Conservation (phyloP, 257 asterid species). For the Hygrophila difformis region DNA sequence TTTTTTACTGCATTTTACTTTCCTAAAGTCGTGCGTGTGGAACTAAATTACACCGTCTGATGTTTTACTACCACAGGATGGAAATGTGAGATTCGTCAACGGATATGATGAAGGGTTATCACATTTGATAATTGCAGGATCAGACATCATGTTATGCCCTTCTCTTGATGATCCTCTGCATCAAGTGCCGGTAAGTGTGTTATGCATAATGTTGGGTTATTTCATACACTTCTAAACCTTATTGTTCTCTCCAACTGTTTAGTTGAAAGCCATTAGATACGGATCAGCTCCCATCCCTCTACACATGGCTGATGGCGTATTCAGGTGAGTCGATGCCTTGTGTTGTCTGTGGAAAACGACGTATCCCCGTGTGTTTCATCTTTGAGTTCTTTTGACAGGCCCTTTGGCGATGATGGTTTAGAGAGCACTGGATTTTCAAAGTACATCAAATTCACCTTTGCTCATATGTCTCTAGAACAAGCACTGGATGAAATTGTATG, state of each 20-base stretch:
- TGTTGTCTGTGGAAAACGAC: no score
- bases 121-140: slow-evolving; percentile 66
- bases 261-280: slow-evolving; percentile 70
- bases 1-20: neutral
- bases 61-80: slow-evolving; percentile 34
- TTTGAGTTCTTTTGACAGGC: slow-evolving; percentile 28
- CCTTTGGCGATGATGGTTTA: slow-evolving; percentile 22
- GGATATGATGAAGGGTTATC: slow-evolving; percentile 53
- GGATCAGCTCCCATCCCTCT: slow-evolving; percentile 59
- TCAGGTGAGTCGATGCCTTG: slow-evolving; percentile 45
- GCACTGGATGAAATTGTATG: slow-evolving; percentile 68
- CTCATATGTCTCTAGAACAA: slow-evolving; percentile 40
- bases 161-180: slow-evolving; percentile 53
- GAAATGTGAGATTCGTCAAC: slow-evolving; percentile 37
- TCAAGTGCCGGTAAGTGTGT: slow-evolving; percentile 59
- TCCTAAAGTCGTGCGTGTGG: no score
- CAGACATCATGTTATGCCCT: slow-evolving; percentile 65
- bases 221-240: neutral
- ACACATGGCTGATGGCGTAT: slow-evolving; percentile 26
- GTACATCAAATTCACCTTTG: slow-evolving; percentile 37
- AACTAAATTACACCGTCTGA: neutral
- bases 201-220: neutral
- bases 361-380: no score
- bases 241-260: neutral
- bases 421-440: slow-evolving; percentile 33